Conservation (phyloP, 129 eudicot species). For the Silybum marianum region DNA sequence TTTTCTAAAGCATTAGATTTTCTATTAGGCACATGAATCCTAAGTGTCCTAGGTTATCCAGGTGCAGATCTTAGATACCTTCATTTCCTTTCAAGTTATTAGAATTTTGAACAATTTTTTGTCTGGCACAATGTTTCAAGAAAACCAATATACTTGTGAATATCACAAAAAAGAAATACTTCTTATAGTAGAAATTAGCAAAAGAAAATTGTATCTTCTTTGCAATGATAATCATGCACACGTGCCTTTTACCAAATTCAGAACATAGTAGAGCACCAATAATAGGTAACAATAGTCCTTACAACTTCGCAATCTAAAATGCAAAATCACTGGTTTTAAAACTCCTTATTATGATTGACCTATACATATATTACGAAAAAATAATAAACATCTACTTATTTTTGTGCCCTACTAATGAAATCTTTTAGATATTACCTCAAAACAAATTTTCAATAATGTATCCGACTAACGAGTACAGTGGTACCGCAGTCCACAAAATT, state of each 20-base stretch:
- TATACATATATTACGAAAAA: not conserved
- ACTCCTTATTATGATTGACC: constrained; percentile 8
- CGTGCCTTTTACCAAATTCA: not conserved
- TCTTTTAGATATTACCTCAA: not conserved
- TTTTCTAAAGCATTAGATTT: too few species aligned
- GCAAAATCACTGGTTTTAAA: not conserved
- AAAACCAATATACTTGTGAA: not conserved
- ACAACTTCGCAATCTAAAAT: not conserved
- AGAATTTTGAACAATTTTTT: not conserved
- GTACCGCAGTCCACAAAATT: not conserved
- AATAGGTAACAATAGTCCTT: not conserved
- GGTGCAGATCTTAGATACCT: not conserved
- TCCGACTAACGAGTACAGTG: too few species aligned
- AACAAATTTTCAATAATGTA: not conserved
- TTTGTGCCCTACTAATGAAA: not conserved
- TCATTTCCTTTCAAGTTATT: not conserved
- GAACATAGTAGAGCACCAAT: not conserved
- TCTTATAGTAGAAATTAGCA: not conserved
- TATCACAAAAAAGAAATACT: not conserved
- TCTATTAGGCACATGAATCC: not conserved
- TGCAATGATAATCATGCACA: not conserved
- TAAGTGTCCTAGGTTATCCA: constrained; percentile 1
- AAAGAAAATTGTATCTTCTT: constrained; percentile 2
- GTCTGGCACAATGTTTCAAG: not conserved
- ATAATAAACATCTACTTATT: not conserved